Evolutionary conservation across 495 filamentous ascomycete genomes (phyloP), one percentile per base, ranked within the genome.

Genomic region (Daldinia concentrica): DNA sequence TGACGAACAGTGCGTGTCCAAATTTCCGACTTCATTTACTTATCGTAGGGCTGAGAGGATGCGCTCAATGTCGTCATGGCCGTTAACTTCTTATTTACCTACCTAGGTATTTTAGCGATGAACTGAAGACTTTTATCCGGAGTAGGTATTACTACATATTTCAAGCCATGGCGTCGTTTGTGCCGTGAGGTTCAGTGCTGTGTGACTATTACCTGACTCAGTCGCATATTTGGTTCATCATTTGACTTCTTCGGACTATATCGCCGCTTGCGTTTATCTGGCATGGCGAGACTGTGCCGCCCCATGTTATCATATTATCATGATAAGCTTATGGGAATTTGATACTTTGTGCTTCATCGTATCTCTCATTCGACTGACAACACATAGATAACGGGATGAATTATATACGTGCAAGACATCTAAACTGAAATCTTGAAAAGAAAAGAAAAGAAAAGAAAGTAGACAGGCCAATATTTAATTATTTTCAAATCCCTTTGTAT

Each of bases 201-300:
- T 62, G 30, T 32, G 30, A 39, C 54, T 24, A 58, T 58, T 51
- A 26, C 43, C 37, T 69, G 66, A 69, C 66, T 63, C 59, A 58
- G 43, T 57, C 59, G 59, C 62, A 62, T 63, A 60, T 60, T 59
- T 30, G 57, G 22, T 41, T 59, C 34, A 56, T 32, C 17, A 51
- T 62, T 62, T 48, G 58, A 62, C 48, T 26, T 41, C 24, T 34
- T 62, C 36, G 26, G 32, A 68, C 48, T 50, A 39, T 39, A 58
- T 45, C 29, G 39, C 30, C 50, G 50, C 19, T 48, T 43, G 58
- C 43, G 55, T 41, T 59, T 34, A 61, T 62, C 48, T 48, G 17
- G 14, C 55, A 58, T 58, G 19, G 27, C 27, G 15, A 58, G 30
- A 58, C 34, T 34, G 12, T 22, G 55, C 32, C 6, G 19, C 27